Evolutionary conservation across 2,329 filamentous ascomycete genomes (phyloP).

Genomic region (Pyrenochaeta sp.): DNA sequence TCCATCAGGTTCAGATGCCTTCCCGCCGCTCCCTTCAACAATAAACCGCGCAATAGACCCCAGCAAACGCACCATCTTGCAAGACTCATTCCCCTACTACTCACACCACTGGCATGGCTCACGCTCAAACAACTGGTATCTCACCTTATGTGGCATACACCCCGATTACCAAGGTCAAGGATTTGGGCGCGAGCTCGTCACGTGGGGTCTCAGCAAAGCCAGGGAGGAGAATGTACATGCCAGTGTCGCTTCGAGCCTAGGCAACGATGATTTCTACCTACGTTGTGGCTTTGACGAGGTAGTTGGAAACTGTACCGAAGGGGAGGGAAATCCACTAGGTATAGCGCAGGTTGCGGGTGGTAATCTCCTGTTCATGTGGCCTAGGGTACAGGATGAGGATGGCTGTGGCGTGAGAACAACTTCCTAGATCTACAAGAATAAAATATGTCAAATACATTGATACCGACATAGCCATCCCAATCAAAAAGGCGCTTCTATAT

Average conservation of each 20-base stretch:
- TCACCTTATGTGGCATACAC: conserved; percentile 50
- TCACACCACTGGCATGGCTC: conserved; percentile 28
- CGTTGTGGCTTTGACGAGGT: conserved; percentile 46
- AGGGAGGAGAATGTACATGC: conserved; percentile 49
- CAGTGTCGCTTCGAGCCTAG: conserved; percentile 51
- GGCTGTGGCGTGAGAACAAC: not conserved
- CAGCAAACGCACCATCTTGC: conserved; percentile 18
- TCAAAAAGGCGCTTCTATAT: too few species aligned
- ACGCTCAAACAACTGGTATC: conserved; percentile 50
- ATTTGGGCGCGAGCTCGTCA: conserved; percentile 50
- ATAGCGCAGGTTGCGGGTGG: conserved; percentile 38
- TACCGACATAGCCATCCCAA: too few species aligned
- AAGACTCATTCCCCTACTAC: conserved; percentile 16
- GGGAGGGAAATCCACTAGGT: conserved; percentile 42
- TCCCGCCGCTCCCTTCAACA: conserved; percentile 11
- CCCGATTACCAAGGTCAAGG: conserved; percentile 52
- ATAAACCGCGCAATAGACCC: conserved; percentile 34
- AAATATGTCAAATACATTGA: too few species aligned
- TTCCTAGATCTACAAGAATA: not conserved
- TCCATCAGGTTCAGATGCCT: conserved; percentile 4
- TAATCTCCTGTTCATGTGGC: conserved; percentile 43
- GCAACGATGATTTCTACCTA: conserved; percentile 54
- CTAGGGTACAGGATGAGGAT: conserved; percentile 2
- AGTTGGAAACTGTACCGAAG: conserved; percentile 43
- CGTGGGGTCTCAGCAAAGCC: conserved; percentile 53